Base-by-base conservation (phyloP, 202 grass and related monocot species). In the Eragrostis tef region DNA sequence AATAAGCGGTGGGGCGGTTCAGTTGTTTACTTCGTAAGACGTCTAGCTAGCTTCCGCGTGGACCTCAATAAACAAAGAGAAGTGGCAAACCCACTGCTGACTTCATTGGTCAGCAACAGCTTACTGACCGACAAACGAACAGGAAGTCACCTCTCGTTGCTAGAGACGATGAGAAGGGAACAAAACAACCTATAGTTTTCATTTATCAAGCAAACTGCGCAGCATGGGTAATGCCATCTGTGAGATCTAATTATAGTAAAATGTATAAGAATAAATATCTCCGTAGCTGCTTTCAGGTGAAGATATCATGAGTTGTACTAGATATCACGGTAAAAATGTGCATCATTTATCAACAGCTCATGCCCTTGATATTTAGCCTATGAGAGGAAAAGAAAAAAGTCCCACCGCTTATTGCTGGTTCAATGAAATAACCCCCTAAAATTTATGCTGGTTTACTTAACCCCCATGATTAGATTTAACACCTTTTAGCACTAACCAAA, bases 1-100 rank as follows among this genome's bases (percentile, higher is more conserved):
- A 75, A 87, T 31, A 72, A 78, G 73, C 47, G 73, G 73, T 82
- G 47, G 72, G 57, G 11, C 50, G 52, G 45, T 77, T 82, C 53
- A 51, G 64, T 77, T 64, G 80, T 64, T 73, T 24, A 67, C 31
- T 49, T 48, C 68, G 22, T 59, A 62, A 29, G 17, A 56, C 17
- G 41, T 45, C 41, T 66, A 49, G 24, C 47, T 74, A 67, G 53
- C 64, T 78, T 52, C n/a, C 43, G 9, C 15, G 42, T 74, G 70
- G 52, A 67, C 31, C 47, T 44, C 64, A 53, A 74, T 45, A 29
- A 52, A 31, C 64, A 34, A 71, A 63, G 21, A 19, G 10, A 46
- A 77, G 22, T 45, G 17, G 78, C 53, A 67, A 31, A 36, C 57
- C 71, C 11, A 60, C 16, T 54, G 11, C 67, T n/a, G 21, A 29